Percentiles rank a stretch among this genome's conserved stretches.
Conservation (phyloP, 73 alveolate genomes). For the Tetrahymena borealis region DNA sequence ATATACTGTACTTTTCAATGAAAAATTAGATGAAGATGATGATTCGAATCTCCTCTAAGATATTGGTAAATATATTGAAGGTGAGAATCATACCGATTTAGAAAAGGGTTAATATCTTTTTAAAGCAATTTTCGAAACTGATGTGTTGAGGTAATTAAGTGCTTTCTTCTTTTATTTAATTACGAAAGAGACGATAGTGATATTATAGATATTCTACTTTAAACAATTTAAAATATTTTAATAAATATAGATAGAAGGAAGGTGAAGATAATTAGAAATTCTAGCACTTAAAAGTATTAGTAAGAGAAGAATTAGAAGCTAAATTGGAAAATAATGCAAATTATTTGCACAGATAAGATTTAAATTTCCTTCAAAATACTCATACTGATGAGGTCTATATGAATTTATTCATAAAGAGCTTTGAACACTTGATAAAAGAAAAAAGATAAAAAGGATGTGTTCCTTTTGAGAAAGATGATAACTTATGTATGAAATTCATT, state of each 20-base stretch:
- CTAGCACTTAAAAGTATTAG: constrained; percentile 16
- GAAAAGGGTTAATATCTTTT: neutral
- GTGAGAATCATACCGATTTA: neutral
- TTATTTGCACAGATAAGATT: neutral
- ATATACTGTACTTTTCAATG: constrained; percentile 69
- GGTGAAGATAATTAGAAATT: constrained; percentile 38
- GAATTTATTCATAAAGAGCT: neutral
- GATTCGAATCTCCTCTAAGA: constrained; percentile 47
- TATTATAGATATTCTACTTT: too few relatives aligned
- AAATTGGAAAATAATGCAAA: neutral
- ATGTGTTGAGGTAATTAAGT: neutral
- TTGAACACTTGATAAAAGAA: neutral
- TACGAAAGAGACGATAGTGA: too few relatives aligned
- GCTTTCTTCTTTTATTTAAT: too few relatives aligned
- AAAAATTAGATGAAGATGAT: constrained; percentile 25
- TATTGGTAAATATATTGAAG: constrained; percentile 30
- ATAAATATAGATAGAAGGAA: constrained; percentile 17
- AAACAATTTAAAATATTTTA: constrained; percentile 9
- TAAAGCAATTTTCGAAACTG: neutral
- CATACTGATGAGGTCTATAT: neutral
- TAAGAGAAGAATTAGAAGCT: neutral
- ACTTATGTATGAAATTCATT: constrained; percentile 1
- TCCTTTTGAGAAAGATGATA: constrained; percentile 21
- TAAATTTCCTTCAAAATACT: neutral
- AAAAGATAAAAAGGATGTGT: neutral